A percentile compares a stretch with the other conserved stretches of the same genome.
phyloP scores from a whole-genome alignment of 306 rosid genomes.

The Quercus aquifolioides region DNA sequence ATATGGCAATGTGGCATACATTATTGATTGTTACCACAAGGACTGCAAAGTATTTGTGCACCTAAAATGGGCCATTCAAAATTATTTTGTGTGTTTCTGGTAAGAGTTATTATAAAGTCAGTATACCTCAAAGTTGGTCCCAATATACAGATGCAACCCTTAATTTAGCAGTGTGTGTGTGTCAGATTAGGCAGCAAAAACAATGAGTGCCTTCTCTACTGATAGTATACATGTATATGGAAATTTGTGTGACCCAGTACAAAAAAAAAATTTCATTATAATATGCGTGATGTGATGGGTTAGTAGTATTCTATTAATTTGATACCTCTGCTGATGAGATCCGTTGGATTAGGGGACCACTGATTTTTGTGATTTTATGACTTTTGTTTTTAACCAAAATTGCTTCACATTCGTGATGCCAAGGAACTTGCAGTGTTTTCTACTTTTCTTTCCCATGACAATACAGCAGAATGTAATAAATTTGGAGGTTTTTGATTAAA shows the following conservation, averaged over 20 bases:
- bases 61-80: conserved; percentile 20
- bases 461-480: conserved; percentile 24
- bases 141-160: conserved; percentile 10
- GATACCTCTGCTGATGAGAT: conserved; percentile 27
- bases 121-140: conserved; percentile 31
- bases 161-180: conserved; percentile 9
- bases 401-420: conserved; percentile 17
- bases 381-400: conserved; percentile 33
- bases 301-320: conserved; percentile 18
- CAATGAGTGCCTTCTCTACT: background rate
- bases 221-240: conserved; percentile 3
- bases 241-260: conserved; percentile 3
- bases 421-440: conserved; percentile 25
- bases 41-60: conserved; percentile 10
- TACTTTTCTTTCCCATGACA: conserved; percentile 12
- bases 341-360: conserved; percentile 46
- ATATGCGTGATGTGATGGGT: conserved; percentile 35
- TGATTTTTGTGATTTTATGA: conserved; percentile 26
- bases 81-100: background rate
- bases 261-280: background rate
- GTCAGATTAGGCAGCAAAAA: conserved; percentile 30
- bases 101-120: conserved; percentile 4
- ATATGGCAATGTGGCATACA: background rate
- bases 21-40: background rate
- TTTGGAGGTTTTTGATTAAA: conserved; percentile 17